Percentiles rank a stretch among this genome's conserved stretches.
These are phyloP conservation scores for Przewalskia tangutica DNA, from an alignment of 257 asterid genomes.

Conservation along the genomic window DNA sequence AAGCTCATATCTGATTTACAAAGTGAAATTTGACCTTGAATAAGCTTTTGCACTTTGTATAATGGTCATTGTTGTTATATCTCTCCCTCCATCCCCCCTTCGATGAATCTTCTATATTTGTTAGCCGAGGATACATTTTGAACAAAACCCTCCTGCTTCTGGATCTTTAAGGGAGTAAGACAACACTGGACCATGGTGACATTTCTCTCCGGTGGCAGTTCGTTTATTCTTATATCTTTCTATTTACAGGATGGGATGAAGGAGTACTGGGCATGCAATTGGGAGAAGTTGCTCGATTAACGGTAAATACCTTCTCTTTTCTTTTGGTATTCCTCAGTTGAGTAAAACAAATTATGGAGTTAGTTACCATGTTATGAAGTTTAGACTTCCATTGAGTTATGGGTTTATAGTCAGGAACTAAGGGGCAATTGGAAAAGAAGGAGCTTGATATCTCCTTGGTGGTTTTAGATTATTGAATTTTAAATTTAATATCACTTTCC, in stretches of 20 bases:
- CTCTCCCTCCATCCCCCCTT: too few relatives aligned
- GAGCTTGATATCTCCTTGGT: not conserved
- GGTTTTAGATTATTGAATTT: not conserved
- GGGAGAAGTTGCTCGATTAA: slow-evolving; percentile 84
- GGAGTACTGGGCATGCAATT: slow-evolving; percentile 93
- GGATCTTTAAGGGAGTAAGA: not conserved
- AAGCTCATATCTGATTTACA: not conserved
- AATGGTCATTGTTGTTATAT: not conserved
- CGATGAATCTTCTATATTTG: not conserved
- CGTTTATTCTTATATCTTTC: not conserved
- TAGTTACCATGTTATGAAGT: not conserved
- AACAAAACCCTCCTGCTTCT: not conserved
- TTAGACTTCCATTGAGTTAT: not conserved
- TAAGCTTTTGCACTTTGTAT: not conserved
- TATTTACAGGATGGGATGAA: slow-evolving; percentile 92
- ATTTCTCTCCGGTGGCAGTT: not conserved
- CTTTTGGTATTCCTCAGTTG: not conserved
- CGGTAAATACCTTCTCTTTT: slow-evolving; percentile 24
- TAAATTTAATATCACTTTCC: not conserved
- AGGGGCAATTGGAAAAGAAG: not conserved
- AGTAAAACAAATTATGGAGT: not conserved
- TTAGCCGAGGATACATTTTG: not conserved
- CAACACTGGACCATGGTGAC: not conserved
- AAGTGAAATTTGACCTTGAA: not conserved
- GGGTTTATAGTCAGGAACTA: not conserved